Evolutionary conservation across 495 filamentous ascomycete genomes (phyloP).

Genomic region (Aspergillus olivimuriae): DNA sequence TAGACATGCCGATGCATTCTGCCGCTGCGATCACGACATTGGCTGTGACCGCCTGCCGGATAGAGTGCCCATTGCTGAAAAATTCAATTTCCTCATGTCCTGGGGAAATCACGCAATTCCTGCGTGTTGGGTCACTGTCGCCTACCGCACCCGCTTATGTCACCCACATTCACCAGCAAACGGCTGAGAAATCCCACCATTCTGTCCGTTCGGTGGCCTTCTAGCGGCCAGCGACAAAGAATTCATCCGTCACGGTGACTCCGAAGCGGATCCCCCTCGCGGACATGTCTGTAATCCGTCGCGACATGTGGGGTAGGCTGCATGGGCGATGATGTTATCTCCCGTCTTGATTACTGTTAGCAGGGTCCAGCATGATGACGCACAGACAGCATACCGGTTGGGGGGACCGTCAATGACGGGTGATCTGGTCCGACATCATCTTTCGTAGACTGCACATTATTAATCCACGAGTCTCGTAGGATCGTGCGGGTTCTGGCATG

Average conservation of each 20-base stretch:
- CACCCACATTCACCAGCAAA: slow-evolving; percentile 1
- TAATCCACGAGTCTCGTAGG: no score
- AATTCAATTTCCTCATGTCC: slow-evolving; percentile 20
- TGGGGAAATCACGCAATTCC: slow-evolving; percentile 36
- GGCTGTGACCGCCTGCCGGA: slow-evolving; percentile 27
- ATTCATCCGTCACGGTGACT: not conserved
- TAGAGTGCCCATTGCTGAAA: slow-evolving; percentile 15
- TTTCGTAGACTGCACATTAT: no score
- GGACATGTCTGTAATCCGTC: no score
- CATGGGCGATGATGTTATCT: no score
- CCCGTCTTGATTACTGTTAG: no score
- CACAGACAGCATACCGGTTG: no score
- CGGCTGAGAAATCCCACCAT: slow-evolving; percentile 25
- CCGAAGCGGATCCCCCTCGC: no score
- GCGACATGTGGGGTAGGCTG: no score
- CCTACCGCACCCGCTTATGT: slow-evolving; percentile 14
- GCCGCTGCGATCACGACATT: slow-evolving; percentile 33
- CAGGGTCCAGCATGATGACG: no score
- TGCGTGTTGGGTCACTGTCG: slow-evolving; percentile 24
- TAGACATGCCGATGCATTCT: slow-evolving; percentile 25
- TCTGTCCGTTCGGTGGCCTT: not conserved
- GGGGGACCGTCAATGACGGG: no score
- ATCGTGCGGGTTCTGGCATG: no score
- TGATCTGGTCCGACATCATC: no score
- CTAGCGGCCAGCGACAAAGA: not conserved